Evolutionary conservation across 148 eudicot genomes (phyloP), one percentile per base, ranked within the genome.

Genomic region (Mesembryanthemum crystallinum): DNA sequence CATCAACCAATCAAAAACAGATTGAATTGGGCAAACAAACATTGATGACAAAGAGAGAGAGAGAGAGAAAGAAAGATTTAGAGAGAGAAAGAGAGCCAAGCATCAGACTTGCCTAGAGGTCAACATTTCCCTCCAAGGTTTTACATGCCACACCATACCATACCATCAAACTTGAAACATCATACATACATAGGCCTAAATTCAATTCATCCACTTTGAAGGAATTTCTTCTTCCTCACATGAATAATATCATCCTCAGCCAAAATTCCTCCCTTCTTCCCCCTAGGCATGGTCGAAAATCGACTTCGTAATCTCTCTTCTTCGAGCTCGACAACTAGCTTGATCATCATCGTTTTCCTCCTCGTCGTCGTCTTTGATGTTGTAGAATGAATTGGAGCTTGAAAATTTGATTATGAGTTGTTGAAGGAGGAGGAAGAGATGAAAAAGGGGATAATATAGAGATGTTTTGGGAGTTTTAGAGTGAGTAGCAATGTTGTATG

Each of bases 61-160:
- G 35, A 67, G 33, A 69, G 43, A 51, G 21, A 77, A 28, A 55
- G 33, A 76, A 49, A 35, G 55, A 68, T 32, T 49, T 47, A 57
- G 15, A 72, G 45, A 58, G 64, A 76, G 79, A 54, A 64, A 70
- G 69, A 74, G 54, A 80, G 82, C 82, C 82, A 80, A 80, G 82
- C 82, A 80, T 80, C 67, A 80, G 82, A 80, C 82, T 80, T 80
- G 82, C 82, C 82, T 80, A 71, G 82, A 80, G 82, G 82, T 75
- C 69, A 37, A 80, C 82, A 80, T 69, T 61, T 70, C 54, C 82
- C 82, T 70, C 75, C 79, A 80, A 80, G 82, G 75, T 74, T 75
- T 74, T 49, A 27, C 57, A 10, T 59, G 62, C 12, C 29, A 30
- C 69, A 39, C 25, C 71, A 49, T 58, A 27, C 32, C 24, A 51